Percentiles rank a stretch among this genome's conserved stretches.
These are phyloP conservation scores for Xylaria telfairii DNA, from an alignment of 495 filamentous ascomycete genomes.

Conservation along the genomic window DNA sequence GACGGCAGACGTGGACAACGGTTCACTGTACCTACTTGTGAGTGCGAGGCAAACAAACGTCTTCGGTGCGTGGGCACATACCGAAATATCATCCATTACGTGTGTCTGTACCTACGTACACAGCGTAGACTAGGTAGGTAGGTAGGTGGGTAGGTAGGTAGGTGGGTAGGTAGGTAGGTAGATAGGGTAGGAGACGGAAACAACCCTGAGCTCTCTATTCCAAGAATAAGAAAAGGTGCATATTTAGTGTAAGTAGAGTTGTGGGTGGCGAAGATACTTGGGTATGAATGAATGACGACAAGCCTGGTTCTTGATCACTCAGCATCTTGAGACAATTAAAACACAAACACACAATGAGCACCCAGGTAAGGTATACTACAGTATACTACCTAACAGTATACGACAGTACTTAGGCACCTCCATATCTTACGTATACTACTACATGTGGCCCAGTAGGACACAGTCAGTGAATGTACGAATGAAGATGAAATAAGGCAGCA, in stretches of 20 bases:
- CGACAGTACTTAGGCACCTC: background rate
- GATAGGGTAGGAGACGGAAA: too few species aligned
- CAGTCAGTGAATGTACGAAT: background rate
- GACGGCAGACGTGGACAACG: conserved; percentile 11
- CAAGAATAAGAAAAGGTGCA: background rate
- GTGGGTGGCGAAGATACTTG: background rate
- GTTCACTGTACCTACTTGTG: background rate
- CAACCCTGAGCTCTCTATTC: background rate
- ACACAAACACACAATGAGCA: background rate
- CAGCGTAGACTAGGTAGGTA: background rate
- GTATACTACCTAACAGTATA: too few species aligned
- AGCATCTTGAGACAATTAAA: background rate
- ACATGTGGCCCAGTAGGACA: background rate
- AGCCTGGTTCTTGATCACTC: background rate
- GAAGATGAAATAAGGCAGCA: conserved; percentile 1
- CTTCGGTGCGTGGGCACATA: background rate
- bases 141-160: background rate
- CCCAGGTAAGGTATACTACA: background rate
- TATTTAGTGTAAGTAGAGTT: background rate
- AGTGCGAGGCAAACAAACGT: background rate
- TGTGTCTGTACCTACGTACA: background rate
- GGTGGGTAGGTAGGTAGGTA: background rate
- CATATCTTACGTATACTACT: background rate
- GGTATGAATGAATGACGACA: background rate
- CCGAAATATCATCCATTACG: background rate